Percentiles rank a stretch among this genome's conserved stretches.
Conservation (phyloP, 1,284 basidiomycete species). For the Pseudozyma flocculosa region DNA sequence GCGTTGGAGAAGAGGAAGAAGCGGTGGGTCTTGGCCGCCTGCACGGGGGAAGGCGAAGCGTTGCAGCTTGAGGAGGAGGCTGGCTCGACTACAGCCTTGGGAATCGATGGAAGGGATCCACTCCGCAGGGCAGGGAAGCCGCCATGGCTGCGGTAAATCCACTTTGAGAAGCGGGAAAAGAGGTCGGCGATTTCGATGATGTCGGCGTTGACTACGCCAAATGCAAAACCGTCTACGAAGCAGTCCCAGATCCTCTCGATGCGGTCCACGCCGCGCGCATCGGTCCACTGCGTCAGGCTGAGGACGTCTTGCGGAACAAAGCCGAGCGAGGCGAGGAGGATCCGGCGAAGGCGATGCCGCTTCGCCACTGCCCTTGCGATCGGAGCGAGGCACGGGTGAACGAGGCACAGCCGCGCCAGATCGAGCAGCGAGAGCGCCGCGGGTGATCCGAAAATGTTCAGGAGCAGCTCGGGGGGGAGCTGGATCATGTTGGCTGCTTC, state of each 20-base stretch:
- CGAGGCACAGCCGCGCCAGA: background rate
- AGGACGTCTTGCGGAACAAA: background rate
- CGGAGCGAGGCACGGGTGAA: background rate
- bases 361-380: background rate
- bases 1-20: conserved; percentile 1
- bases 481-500: background rate
- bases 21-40: background rate
- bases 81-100: background rate
- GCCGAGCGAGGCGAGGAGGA: background rate
- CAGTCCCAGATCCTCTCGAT: background rate
- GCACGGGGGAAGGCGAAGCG: no score
- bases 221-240: background rate
- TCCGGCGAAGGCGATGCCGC: background rate
- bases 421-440: background rate
- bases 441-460: background rate
- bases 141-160: background rate
- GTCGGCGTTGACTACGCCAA: background rate
- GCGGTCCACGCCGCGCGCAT: background rate
- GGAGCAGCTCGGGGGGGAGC: background rate
- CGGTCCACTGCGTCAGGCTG: background rate
- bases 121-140: background rate
- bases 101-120: background rate
- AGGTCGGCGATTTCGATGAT: conserved; percentile 1
- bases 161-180: background rate
- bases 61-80: no score